A percentile compares a stretch with the other conserved stretches of the same genome.
These are phyloP conservation scores for Rutstroemia sp. DNA, from an alignment of 2,329 filamentous ascomycete species.

Conservation along the genomic window DNA sequence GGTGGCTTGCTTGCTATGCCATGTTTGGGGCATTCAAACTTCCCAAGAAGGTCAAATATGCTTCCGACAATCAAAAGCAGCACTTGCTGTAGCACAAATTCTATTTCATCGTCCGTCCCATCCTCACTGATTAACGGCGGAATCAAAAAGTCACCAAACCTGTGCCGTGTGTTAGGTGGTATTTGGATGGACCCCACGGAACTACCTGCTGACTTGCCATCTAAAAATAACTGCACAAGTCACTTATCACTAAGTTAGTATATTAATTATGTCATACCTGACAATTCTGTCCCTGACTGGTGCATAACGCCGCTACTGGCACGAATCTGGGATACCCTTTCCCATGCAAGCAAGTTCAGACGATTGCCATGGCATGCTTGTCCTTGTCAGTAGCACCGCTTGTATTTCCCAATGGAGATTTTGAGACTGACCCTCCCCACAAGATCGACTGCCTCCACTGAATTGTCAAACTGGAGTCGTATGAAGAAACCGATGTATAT, in stretches of 20 bases:
- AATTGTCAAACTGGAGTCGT: neutral
- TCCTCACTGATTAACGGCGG: neutral
- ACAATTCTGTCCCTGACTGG: neutral
- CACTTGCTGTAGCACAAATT: neutral
- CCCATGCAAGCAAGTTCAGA: constrained; percentile 1
- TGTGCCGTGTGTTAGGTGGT: neutral
- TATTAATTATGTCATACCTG: neutral
- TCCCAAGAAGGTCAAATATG: neutral
- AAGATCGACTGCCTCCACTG: constrained; percentile 8
- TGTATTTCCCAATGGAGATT: neutral
- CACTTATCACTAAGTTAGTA: neutral
- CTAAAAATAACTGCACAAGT: constrained; percentile 1
- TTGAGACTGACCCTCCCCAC: constrained; percentile 1
- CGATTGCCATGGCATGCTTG: neutral
- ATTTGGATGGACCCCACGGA: neutral
- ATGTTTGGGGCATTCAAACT: neutral
- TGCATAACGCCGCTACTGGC: neutral
- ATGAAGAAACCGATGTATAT: constrained; percentile 2
- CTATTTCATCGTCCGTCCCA: neutral
- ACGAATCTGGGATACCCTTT: constrained; percentile 1
- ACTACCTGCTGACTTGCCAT: neutral
- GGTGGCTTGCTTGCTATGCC: neutral
- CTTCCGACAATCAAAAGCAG: neutral
- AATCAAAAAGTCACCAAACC: neutral
- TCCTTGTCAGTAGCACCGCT: neutral